Evolutionary conservation across 177 flowering plant genomes (phyloP), one percentile per base, ranked within the genome.

Genomic region (Telopea speciosissima): DNA sequence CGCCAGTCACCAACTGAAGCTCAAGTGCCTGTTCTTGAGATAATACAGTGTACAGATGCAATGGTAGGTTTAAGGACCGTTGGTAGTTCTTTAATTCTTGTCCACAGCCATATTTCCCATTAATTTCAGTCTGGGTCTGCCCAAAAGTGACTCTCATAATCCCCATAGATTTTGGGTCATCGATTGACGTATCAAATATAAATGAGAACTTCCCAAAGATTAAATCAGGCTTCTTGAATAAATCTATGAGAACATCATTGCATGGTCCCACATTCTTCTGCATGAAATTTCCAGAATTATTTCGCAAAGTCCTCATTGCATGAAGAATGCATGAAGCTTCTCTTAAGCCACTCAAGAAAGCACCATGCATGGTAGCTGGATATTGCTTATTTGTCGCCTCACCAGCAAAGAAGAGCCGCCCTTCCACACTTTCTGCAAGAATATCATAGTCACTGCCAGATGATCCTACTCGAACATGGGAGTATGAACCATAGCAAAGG

Each of bases 351-450:
- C 97, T 95, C 68, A 95, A 80, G 74, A 87, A 92, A 62, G 99
- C 99, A 81, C 99, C 97, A 74, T 95, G 99, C 99, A 95, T 95
- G 72, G 85, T 95, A 72, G 99, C 99, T 42, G 99, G 99, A 73
- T 95, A 79, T 75, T 88, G 86, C 78, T 89, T 83, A 68, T 62
- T 92, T 68, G 99, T 92, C 58, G 99, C 99, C 75, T 81, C 99
- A 64, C 97, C 99, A 67, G 96, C 99, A 83, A 95, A 95, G 75
- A 92, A 95, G 11, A 95, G 71, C 22, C 93, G 82, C 63, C 79
- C 77, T 11, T 84, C 91, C 14, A 92, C 93, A 81, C 82, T 95
- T 82, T 95, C 94, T 0, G 96, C 97, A 63, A 95, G 90, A 77
- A 83, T 79, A 74, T 95, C 97, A 76, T 95, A 95, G 71, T 95